These are phyloP conservation scores for Candida parachauliodes DNA, from an alignment of 805 yeast genomes.

Conservation along the genomic window DNA sequence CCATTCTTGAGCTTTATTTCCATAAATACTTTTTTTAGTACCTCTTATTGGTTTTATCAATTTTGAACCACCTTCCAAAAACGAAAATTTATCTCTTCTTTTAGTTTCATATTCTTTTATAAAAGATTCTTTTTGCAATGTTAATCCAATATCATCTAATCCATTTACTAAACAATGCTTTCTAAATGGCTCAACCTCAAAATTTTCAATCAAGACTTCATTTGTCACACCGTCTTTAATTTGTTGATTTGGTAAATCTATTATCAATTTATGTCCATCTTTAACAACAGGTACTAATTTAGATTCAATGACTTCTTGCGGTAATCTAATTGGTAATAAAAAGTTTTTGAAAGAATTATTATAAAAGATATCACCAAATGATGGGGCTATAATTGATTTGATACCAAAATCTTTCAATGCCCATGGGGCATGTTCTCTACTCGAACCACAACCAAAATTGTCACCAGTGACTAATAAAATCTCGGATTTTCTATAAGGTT, in stretches of 20 bases:
- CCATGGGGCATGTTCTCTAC: conserved; percentile 99
- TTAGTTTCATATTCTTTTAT: conserved; percentile 70
- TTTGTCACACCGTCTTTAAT: conserved; percentile 63
- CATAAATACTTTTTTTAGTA: conserved; percentile 63
- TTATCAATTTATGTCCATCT: conserved; percentile 64
- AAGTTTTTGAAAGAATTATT: conserved; percentile 97
- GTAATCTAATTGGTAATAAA: conserved; percentile 86
- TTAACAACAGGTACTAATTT: conserved; percentile 80
- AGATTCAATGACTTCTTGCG: conserved; percentile 65
- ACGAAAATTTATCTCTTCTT: conserved; percentile 80
- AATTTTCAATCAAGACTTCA: conserved; percentile 68
- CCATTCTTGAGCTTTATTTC: conserved; percentile 75
- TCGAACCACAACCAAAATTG: conserved; percentile 98
- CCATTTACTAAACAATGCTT: conserved; percentile 94
- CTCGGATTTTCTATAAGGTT: conserved; percentile 76
- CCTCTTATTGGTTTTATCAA: conserved; percentile 64
- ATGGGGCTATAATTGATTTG: conserved; percentile 92
- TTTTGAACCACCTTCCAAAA: conserved; percentile 86
- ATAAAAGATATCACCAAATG: conserved; percentile 97
- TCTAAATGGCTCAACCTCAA: conserved; percentile 88
- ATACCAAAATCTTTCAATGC: conserved; percentile 97
- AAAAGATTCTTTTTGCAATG: conserved; percentile 80
- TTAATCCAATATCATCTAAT: conserved; percentile 93
- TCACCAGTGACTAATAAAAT: conserved; percentile 91
- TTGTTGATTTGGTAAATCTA: conserved; percentile 85